These are phyloP conservation scores for Sphaerobolus stellatus DNA, from an alignment of 1,284 basidiomycete species.

Conservation along the genomic window DNA sequence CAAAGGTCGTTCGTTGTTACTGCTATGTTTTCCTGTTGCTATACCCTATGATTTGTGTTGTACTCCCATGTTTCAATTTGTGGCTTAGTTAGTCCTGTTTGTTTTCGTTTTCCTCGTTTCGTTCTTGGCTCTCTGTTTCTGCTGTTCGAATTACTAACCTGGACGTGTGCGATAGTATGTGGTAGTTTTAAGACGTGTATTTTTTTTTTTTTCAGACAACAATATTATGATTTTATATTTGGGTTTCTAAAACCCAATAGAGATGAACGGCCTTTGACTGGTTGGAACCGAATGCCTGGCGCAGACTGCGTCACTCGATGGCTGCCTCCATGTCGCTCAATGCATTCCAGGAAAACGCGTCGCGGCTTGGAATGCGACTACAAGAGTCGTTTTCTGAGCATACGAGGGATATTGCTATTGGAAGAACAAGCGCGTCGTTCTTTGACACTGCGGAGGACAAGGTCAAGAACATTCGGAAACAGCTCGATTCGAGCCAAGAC, in stretches of 20 bases:
- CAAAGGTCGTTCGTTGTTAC: neutral
- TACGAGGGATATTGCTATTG: slow-evolving; percentile 66
- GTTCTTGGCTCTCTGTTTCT: neutral
- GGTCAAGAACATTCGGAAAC: slow-evolving; percentile 73
- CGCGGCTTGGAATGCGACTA: slow-evolving; percentile 72
- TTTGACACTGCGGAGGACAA: slow-evolving; percentile 71
- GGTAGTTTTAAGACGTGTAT: too few species aligned
- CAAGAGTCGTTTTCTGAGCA: slow-evolving; percentile 78
- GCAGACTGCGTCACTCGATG: too few species aligned
- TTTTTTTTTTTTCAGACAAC: too few species aligned
- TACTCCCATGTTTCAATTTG: neutral
- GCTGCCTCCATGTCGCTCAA: slow-evolving; percentile 18
- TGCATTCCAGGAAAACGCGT: slow-evolving; percentile 54
- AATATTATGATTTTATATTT: too few species aligned
- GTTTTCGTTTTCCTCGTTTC: neutral
- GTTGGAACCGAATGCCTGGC: too few species aligned
- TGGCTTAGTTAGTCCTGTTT: neutral
- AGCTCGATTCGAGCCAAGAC: slow-evolving; percentile 85
- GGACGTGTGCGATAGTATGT: too few species aligned
- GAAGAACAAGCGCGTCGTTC: slow-evolving; percentile 54
- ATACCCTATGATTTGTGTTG: neutral
- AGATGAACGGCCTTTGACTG: too few species aligned
- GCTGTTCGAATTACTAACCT: neutral
- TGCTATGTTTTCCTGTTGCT: neutral
- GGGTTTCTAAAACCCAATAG: too few species aligned